phyloP scores from a whole-genome alignment of 306 rosid genomes.

The Sophora flavescens region DNA sequence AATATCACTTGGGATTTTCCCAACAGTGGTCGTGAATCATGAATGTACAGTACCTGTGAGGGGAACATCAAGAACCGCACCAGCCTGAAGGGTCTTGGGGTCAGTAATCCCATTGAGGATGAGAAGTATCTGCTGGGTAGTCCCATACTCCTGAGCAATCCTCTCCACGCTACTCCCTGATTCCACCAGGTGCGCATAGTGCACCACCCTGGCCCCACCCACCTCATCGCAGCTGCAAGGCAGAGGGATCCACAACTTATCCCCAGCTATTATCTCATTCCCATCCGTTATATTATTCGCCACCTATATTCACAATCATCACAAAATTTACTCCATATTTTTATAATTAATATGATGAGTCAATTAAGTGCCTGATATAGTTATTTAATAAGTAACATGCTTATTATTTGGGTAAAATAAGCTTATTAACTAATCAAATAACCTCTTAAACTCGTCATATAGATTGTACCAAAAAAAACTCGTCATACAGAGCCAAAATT shows the following conservation, averaged over 20 bases:
- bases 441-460: too few species aligned
- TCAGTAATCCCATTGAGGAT: conserved; percentile 58
- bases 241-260: conserved; percentile 67
- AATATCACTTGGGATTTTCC: too few species aligned
- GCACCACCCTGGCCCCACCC: conserved; percentile 58
- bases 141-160: conserved; percentile 59
- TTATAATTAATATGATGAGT: too few species aligned
- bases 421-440: too few species aligned
- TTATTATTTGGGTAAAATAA: too few species aligned
- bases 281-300: conserved; percentile 46
- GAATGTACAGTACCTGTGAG: conserved; percentile 65
- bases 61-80: conserved; percentile 82
- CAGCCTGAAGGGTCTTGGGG: conserved; percentile 50
- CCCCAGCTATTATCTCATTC: conserved; percentile 44
- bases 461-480: too few species aligned
- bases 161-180: neutral
- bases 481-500: too few species aligned
- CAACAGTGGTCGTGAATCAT: neutral
- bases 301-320: neutral
- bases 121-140: conserved; percentile 53
- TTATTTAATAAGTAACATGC: too few species aligned
- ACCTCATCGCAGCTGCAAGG: conserved; percentile 94
- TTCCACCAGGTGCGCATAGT: conserved; percentile 66
- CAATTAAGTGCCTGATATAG: too few species aligned
- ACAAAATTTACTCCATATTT: too few species aligned